Evolutionary conservation across 2,329 filamentous ascomycete genomes (phyloP), one percentile per base, ranked within the genome.

Genomic region (Colletotrichum theobromicola): DNA sequence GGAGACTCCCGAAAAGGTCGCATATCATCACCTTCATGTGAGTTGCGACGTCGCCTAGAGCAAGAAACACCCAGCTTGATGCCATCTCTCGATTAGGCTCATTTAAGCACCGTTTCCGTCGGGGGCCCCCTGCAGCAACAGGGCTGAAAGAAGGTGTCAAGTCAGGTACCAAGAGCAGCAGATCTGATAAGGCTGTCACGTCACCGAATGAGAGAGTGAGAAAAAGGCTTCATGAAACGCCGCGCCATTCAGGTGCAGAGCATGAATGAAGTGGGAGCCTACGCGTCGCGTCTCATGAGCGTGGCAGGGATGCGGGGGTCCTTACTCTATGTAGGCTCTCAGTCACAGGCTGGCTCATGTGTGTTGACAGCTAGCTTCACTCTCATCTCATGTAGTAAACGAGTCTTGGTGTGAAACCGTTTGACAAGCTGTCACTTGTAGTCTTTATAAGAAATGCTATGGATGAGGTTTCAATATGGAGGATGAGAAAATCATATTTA

Each of bases 341-440:
- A 46, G n/a, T 46, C 42, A 21, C 21, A n/a, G 18, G 37, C 37
- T n/a, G 37, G 42, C 42, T 46, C n/a, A 50, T 50, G 42, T 50
- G 42, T 50, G n/a, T 50, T 50, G 28, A 35, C n/a, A 16, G 57
- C n/a, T 35, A 16, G 57, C n/a, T 35, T 35, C 57, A 35, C 10
- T 61, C 18, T 61, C 57, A 61, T 61, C 57, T 35, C 57, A 61
- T 61, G 30, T 61, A 61, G 30, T 61, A 61, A 65, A 32, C 62
- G 50, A n/a, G 16, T 16, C 37, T 50, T 1, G 3, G 35, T n/a
- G 21, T 67, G 64, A 67, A 57, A 67, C 50, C 2, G 30, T 67
- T n/a, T 57, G 64, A 67, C 64, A 21, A 57, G 64, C 64, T 50
- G 32, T 57, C 64, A 50, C 28, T 57, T 30, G 34, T 24, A 26